Evolutionary conservation across 1,139 yeast species (phyloP).

Genomic region (Yamadazyma friedrichii): DNA sequence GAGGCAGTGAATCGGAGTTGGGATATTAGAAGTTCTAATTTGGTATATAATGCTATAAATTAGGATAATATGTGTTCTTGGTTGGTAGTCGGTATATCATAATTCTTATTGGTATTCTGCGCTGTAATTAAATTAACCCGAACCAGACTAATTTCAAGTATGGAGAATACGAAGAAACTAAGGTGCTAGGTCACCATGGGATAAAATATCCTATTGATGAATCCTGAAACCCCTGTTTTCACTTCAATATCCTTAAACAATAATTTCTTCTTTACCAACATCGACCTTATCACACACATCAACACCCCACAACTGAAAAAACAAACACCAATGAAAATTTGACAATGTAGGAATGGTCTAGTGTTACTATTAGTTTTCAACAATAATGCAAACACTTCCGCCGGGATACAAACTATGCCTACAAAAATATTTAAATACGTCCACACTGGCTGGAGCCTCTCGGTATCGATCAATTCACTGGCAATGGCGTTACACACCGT

Average conservation of each 20-base stretch:
- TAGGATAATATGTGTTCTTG: no score
- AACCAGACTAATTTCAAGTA: no score
- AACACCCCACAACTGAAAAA: constrained; percentile 32
- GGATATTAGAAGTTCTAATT: no score
- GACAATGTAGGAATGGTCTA: constrained; percentile 57
- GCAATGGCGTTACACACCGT: constrained; percentile 60
- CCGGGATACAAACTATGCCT: constrained; percentile 42
- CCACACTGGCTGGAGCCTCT: constrained; percentile 57
- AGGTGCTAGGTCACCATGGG: background rate
- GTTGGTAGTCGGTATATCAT: no score
- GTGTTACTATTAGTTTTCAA: constrained; percentile 23
- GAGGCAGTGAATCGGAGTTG: no score
- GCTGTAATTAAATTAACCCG: no score
- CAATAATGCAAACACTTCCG: constrained; percentile 51
- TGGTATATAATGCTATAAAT: no score
- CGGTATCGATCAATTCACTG: constrained; percentile 51
- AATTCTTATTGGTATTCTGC: no score
- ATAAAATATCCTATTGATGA: background rate
- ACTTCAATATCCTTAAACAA: background rate
- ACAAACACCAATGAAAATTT: constrained; percentile 55
- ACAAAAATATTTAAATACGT: constrained; percentile 51
- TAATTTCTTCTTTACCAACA: constrained; percentile 21
- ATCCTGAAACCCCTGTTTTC: background rate
- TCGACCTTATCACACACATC: constrained; percentile 32
- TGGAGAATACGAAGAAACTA: no score